These are phyloP conservation scores for Fonsecaea pedrosoi DNA, from an alignment of 2,329 filamentous ascomycete genomes.

Conservation along the genomic window DNA sequence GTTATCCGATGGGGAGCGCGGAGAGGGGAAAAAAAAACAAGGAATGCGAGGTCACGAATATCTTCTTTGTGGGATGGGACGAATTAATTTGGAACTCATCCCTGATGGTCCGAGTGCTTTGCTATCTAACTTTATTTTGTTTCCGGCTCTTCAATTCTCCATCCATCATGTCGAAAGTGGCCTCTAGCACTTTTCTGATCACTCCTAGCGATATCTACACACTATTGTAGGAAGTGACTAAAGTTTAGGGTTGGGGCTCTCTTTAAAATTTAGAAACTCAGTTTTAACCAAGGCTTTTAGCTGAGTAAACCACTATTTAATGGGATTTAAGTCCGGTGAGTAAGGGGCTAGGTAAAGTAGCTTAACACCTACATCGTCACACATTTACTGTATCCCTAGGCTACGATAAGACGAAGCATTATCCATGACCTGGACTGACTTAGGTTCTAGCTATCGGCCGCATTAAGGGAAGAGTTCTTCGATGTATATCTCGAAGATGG, in stretches of 20 bases:
- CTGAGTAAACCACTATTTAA: conserved; percentile 49
- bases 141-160: conserved; percentile 17
- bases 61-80: no score
- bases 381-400: conserved; percentile 44
- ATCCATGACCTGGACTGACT: conserved; percentile 46
- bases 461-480: conserved; percentile 43
- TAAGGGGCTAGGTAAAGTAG: conserved; percentile 47
- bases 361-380: conserved; percentile 44
- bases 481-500: conserved; percentile 41
- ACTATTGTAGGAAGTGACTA: conserved; percentile 43
- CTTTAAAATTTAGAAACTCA: conserved; percentile 41
- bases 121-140: neutral
- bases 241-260: conserved; percentile 40
- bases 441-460: conserved; percentile 39
- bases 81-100: no score
- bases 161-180: conserved; percentile 24
- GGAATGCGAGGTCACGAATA: no score
- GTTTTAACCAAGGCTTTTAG: conserved; percentile 47
- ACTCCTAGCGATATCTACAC: conserved; percentile 24
- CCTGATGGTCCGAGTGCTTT: no score
- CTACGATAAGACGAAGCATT: conserved; percentile 44
- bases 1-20: no score
- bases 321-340: conserved; percentile 48
- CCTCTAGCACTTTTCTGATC: conserved; percentile 18
- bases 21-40: no score